These are phyloP conservation scores for Pichia membranifaciens DNA, from an alignment of 805 yeast genomes.

Conservation along the genomic window DNA sequence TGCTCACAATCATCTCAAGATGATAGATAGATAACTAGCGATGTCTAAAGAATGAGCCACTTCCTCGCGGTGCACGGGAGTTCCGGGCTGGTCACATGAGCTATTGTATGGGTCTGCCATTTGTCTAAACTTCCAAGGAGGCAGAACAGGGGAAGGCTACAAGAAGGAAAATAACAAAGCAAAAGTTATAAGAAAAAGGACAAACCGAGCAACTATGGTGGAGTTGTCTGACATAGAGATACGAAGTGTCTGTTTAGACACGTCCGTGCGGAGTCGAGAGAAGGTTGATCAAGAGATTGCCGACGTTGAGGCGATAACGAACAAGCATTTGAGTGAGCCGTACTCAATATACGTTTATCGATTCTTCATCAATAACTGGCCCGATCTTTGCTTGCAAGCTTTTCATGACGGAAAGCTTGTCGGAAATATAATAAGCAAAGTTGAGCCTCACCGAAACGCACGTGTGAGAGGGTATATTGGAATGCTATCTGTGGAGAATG, in stretches of 20 bases:
- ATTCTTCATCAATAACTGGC: conserved; percentile 88
- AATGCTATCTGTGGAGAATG: conserved; percentile 81
- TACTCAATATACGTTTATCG: conserved; percentile 90
- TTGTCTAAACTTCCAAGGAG: too few relatives aligned
- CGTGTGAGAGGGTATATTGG: conserved; percentile 90
- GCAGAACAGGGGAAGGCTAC: too few relatives aligned
- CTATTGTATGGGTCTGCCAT: too few relatives aligned
- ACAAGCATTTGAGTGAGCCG: conserved; percentile 81
- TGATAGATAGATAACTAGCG: too few relatives aligned
- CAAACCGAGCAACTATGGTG: conserved; percentile 1
- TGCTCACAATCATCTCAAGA: too few relatives aligned
- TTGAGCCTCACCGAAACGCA: conserved; percentile 67
- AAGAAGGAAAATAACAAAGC: too few relatives aligned
- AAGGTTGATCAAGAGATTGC: conserved; percentile 38
- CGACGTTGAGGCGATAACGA: conserved; percentile 51
- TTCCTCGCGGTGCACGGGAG: conserved; percentile 1
- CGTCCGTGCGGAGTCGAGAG: conserved; percentile 8
- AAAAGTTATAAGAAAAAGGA: too few relatives aligned
- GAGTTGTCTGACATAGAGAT: conserved; percentile 14
- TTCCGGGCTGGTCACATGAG: too few relatives aligned
- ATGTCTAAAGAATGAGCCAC: too few relatives aligned
- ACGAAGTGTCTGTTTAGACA: conserved; percentile 17
- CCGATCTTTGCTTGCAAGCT: conserved; percentile 69
- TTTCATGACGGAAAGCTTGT: conserved; percentile 41
- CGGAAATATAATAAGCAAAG: conserved; percentile 84